A percentile compares a stretch with the other conserved stretches of the same genome.
Evolutionary conservation across 2,329 filamentous ascomycete genomes (phyloP).

Genomic region (Epichloe uncinata): DNA sequence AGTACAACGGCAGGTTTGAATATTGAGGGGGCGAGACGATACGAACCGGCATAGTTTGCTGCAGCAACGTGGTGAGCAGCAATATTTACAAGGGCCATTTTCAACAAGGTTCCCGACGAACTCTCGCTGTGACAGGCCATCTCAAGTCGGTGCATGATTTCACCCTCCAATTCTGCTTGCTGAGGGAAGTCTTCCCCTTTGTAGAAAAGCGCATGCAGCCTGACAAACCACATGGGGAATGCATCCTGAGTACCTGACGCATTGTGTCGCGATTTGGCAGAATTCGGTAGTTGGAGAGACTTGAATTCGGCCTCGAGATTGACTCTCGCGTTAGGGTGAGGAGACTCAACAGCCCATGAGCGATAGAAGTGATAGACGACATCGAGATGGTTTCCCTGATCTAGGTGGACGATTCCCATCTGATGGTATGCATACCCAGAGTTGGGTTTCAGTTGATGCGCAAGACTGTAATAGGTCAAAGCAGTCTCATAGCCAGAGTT

Average conservation of each 20-base stretch:
- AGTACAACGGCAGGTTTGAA: background rate
- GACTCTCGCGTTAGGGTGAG: conserved; percentile 57
- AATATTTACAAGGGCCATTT: conserved; percentile 76
- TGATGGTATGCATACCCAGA: conserved; percentile 83
- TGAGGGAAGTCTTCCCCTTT: conserved; percentile 61
- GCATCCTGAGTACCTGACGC: conserved; percentile 45
- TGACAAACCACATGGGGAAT: conserved; percentile 69
- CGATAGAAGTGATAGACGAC: conserved; percentile 85
- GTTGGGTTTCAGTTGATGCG: conserved; percentile 61
- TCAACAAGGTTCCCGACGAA: conserved; percentile 53
- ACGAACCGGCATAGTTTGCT: conserved; percentile 21
- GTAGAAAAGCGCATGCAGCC: conserved; percentile 75
- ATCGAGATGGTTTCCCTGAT: conserved; percentile 66
- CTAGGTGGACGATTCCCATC: conserved; percentile 71
- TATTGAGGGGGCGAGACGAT: background rate
- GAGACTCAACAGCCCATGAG: conserved; percentile 58
- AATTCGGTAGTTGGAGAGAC: conserved; percentile 29
- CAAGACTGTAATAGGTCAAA: conserved; percentile 72
- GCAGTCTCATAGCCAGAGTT: conserved; percentile 67
- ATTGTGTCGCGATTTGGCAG: conserved; percentile 19
- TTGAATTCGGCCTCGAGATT: conserved; percentile 75
- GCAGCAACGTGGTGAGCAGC: conserved; percentile 63
- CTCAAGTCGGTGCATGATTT: conserved; percentile 67
- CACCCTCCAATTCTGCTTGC: conserved; percentile 70
- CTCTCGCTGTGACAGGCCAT: conserved; percentile 58